A percentile compares a stretch with the other conserved stretches of the same genome.
Evolutionary conservation across 805 yeast species (phyloP).

Genomic region (Hanseniaspora nectarophila): DNA sequence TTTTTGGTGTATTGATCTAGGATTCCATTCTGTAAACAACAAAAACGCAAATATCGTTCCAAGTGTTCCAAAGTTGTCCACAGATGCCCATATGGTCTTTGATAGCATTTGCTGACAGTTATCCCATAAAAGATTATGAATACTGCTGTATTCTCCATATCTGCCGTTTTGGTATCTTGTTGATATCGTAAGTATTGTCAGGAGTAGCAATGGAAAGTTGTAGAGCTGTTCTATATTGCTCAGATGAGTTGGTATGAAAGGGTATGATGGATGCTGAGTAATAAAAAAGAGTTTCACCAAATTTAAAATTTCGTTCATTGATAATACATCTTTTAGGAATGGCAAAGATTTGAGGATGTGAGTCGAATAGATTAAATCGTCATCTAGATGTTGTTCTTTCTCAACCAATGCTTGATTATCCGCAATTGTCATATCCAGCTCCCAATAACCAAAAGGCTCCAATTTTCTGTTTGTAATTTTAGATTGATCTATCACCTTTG

Average conservation of each 20-base stretch:
- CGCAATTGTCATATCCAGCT: neutral
- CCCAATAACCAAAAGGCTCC: constrained; percentile 9
- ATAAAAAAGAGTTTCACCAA: constrained; percentile 53
- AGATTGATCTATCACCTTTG: constrained; percentile 6
- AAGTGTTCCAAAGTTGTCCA: constrained; percentile 72
- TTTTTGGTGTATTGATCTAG: constrained; percentile 82
- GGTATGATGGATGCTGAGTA: constrained; percentile 82
- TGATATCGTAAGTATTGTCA: constrained; percentile 70
- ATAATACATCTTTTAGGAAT: constrained; percentile 41
- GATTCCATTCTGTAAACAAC: constrained; percentile 89
- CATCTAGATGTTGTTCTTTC: neutral
- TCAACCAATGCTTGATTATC: neutral
- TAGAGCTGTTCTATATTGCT: constrained; percentile 56
- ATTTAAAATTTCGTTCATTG: constrained; percentile 49
- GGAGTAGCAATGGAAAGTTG: constrained; percentile 66
- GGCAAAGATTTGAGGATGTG: neutral
- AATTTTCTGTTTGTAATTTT: constrained; percentile 14
- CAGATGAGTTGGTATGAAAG: constrained; percentile 66
- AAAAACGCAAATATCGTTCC: constrained; percentile 80
- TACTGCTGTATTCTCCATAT: constrained; percentile 32
- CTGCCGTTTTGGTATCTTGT: constrained; percentile 61
- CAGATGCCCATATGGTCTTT: constrained; percentile 79
- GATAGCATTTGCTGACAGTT: constrained; percentile 71
- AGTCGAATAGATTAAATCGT: constrained; percentile 19
- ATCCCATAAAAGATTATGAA: constrained; percentile 75